Evolutionary conservation across 2,329 filamentous ascomycete genomes (phyloP), one percentile per base, ranked within the genome.

Genomic region (Apiospora hydei): DNA sequence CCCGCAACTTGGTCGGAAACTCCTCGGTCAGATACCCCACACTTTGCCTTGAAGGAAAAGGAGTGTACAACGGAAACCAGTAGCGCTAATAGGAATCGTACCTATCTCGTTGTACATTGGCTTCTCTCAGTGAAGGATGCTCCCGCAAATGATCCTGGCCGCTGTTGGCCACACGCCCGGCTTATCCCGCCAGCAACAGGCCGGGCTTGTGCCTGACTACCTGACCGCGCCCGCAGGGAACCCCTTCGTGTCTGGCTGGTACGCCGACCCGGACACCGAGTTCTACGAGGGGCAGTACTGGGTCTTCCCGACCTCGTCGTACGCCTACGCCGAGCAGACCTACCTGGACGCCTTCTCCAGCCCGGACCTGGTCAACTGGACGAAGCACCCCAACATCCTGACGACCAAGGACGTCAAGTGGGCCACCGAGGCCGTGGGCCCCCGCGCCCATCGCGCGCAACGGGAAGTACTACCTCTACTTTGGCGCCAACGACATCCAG

Each of bases 321-420:
- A 79, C 30, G 74, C 77, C 21, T 87, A 87, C 74, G 82, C 84
- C 18, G 68, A 84, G 46, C 86, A 88, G 77, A 87, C 84, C 0
- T 86, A 84, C 75, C 82, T 87, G 64, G 85, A 87, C 73, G 85
- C 85, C 71, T 88, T 87, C 78, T 87, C 85, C 2, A 87, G 84
- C 16, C 78, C 80, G 0, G 85, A 88, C 72, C 78, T 88, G 66
- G 77, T 87, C 53, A 79, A 83, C 70, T 88, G 86, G 86, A 85
- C 82, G 24, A 86, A 85, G 72, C 83, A 87, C 73, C 76, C 80
- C 24, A 81, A 81, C 49, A 81, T 87, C 71, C 78, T 88, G 38
- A 84, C 82, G 30, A 80, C 78, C 44, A 77, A 76, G 7, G 72
- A 80, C 68, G 79, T 85, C 57, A 75, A 80, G 5, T 88, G 86